Evolutionary conservation across 169 alveolate genomes (phyloP).

Genomic region (Plasmodium malariae): DNA sequence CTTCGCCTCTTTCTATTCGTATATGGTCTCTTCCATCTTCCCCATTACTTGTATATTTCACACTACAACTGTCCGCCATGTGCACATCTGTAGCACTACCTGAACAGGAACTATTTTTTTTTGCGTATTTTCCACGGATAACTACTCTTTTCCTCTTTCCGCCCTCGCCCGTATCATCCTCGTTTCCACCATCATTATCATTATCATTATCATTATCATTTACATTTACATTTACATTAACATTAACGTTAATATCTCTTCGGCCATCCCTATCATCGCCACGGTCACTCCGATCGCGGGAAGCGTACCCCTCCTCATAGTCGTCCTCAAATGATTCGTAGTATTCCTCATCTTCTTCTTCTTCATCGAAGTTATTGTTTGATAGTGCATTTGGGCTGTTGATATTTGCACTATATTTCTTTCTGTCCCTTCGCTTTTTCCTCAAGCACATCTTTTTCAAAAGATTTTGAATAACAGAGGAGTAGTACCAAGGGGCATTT

Average conservation of each 20-base stretch:
- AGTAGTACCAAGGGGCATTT: constrained; percentile 67
- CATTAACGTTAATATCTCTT: not conserved
- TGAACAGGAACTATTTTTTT: no score
- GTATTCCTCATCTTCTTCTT: no score
- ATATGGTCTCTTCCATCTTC: not conserved
- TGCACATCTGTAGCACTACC: no score
- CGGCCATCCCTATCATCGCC: no score
- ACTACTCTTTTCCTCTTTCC: no score
- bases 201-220: not conserved
- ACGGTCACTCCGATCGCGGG: no score
- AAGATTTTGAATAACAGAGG: constrained; percentile 14
- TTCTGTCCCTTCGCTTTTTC: not conserved
- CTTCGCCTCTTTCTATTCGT: not conserved
- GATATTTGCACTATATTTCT: not conserved
- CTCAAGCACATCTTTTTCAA: not conserved
- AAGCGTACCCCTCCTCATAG: no score
- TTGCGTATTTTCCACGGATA: no score
- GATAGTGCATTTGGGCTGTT: not conserved
- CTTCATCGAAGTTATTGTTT: no score
- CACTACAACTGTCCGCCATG: no score
- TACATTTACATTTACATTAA: no score
- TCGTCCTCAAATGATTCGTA: no score
- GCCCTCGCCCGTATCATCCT: not conserved
- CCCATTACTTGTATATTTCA: not conserved
- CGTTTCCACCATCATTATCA: not conserved